phyloP scores from a whole-genome alignment of 2,329 filamentous ascomycete species.

The Kalmusia sp. region DNA sequence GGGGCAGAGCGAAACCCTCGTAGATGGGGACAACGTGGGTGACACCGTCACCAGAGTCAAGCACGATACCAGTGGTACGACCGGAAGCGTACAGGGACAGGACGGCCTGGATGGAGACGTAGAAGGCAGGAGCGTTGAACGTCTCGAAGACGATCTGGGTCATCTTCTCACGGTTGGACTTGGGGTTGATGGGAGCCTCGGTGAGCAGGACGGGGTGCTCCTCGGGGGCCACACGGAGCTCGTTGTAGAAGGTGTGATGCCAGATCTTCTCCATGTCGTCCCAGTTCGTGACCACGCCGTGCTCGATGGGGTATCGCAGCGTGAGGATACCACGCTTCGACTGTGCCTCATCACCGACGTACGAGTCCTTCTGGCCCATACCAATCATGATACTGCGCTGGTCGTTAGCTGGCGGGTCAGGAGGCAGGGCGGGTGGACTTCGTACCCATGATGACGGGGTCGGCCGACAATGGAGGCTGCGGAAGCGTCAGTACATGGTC shows the following conservation, averaged over 20 bases:
- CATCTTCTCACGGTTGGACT: constrained; percentile 99
- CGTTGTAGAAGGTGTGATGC: constrained; percentile 99
- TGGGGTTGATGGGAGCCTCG: constrained; percentile 99
- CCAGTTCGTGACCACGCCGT: constrained; percentile 99
- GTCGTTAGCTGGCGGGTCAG: constrained; percentile 48
- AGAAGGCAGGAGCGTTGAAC: constrained; percentile 99
- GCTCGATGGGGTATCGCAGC: constrained; percentile 99
- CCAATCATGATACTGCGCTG: constrained; percentile 96
- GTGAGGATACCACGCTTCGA: constrained; percentile 99
- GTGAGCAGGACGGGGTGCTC: constrained; percentile 99
- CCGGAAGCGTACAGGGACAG: constrained; percentile 99
- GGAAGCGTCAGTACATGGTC: constrained; percentile 36
- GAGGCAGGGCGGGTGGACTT: constrained; percentile 36
- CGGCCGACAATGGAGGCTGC: constrained; percentile 98
- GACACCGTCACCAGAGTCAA: constrained; percentile 99
- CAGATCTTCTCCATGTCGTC: constrained; percentile 99
- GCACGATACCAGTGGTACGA: constrained; percentile 99
- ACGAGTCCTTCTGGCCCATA: constrained; percentile 99
- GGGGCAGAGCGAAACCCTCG: constrained; percentile 99
- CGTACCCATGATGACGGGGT: constrained; percentile 99
- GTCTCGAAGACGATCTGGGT: constrained; percentile 99
- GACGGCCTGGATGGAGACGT: constrained; percentile 99
- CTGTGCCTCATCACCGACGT: constrained; percentile 99
- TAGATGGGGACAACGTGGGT: constrained; percentile 99
- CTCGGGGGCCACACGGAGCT: constrained; percentile 99